Conservation (phyloP, 1,284 basidiomycete species). For the Ustilago xerochloae region DNA sequence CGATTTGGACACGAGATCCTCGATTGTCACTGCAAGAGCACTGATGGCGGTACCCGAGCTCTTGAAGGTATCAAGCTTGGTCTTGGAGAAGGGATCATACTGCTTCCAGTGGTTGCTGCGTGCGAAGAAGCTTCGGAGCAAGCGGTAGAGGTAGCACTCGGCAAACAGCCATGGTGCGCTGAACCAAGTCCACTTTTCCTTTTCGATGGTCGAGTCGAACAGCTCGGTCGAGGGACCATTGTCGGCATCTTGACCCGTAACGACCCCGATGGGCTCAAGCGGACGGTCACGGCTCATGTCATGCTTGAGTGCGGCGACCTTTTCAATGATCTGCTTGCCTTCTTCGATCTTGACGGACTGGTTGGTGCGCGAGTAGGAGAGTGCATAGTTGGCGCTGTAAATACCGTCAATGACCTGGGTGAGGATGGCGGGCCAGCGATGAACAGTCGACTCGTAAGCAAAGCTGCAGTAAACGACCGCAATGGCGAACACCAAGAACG, state of each 20-base stretch:
- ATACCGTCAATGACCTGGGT: slow-evolving; percentile 81
- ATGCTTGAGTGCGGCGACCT: slow-evolving; percentile 85
- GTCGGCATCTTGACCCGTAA: slow-evolving; percentile 70
- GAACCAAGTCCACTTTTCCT: slow-evolving; percentile 81
- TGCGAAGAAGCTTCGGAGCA: slow-evolving; percentile 81
- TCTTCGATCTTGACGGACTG: slow-evolving; percentile 73
- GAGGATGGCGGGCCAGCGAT: slow-evolving; percentile 89
- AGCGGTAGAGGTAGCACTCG: slow-evolving; percentile 85
- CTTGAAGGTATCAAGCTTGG: slow-evolving; percentile 85
- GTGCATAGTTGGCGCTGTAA: slow-evolving; percentile 70
- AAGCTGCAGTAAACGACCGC: slow-evolving; percentile 60
- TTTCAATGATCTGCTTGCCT: slow-evolving; percentile 82
- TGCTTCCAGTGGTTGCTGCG: slow-evolving; percentile 78
- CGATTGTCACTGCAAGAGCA: slow-evolving; percentile 68
- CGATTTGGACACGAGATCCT: slow-evolving; percentile 54
- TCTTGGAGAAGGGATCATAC: slow-evolving; percentile 85
- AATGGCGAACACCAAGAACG: not conserved
- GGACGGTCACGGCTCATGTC: slow-evolving; percentile 84
- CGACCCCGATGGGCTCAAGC: slow-evolving; percentile 72
- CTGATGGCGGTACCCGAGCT: slow-evolving; percentile 82
- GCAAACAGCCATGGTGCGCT: slow-evolving; percentile 88
- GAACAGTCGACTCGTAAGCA: slow-evolving; percentile 74
- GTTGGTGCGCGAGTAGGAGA: slow-evolving; percentile 68
- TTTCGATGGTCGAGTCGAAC: slow-evolving; percentile 52
- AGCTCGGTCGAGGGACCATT: slow-evolving; percentile 73